Evolutionary conservation across 352 stramenopile genomes (phyloP), one percentile per base, ranked within the genome.

Genomic region (Plasmopara halstedii): DNA sequence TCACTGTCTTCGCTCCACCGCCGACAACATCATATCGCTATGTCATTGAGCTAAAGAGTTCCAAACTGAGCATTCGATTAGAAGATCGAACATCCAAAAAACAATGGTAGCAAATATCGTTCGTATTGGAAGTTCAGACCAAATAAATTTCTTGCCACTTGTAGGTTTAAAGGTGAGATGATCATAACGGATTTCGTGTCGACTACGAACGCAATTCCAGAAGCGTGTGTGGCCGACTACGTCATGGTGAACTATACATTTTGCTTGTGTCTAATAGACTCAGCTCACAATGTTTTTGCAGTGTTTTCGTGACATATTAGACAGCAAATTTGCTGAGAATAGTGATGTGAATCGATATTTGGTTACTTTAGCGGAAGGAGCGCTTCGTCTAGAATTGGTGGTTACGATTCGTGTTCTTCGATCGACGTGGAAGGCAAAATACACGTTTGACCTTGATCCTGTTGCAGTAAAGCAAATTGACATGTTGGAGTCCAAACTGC

Each of bases 31-130:
- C 15, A 2, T 53, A 43, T 21, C 48, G 39, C 39, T 67, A 62
- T 23, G n/a, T 29, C 0, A 26, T 67, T 18, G 4, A 33, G 18
- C 20, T 58, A 3, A 58, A 54, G 23, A 42, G 34, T 14, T 31
- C 26, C 8, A 49, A 60, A 25, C 20, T 60, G 34, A 56, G 36
- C n/a, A 53, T 64, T 13, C 56, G 37, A 39, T 42, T 65, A 20
- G 57, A 65, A 13, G 37, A 58, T 13, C 26, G 27, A 29, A 22
- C 5, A 3, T 46, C 31, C 25, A 64, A 64, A 15, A 51, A 50
- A 19, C 46, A 56, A 52, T 61, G 50, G 50, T 49, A 35, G n/a
- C n/a, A n/a, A n/a, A n/a, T n/a, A n/a, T n/a, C n/a, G n/a, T n/a
- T n/a, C n/a, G n/a, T n/a, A n/a, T n/a, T n/a, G n/a, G n/a, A n/a